Conservation (phyloP, 108 stramenopile genomes). For the Discostella pseudostelligera region DNA sequence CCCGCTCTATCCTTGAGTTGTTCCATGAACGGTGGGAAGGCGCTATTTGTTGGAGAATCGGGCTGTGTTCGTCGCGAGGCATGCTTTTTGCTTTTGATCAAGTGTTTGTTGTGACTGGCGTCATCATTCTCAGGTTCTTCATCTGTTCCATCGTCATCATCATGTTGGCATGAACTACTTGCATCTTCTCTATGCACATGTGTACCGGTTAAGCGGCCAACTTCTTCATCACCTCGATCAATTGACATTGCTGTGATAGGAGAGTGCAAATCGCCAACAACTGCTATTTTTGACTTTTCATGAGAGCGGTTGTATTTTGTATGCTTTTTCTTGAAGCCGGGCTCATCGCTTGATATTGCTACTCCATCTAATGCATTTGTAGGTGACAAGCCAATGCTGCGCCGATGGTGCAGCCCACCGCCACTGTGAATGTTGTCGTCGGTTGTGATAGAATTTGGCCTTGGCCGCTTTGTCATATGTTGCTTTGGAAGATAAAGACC, state of each 20-base stretch:
- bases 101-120: constrained; percentile 48
- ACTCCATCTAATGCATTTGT: too few relatives aligned
- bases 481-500: neutral
- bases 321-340: neutral
- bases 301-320: neutral
- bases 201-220: neutral
- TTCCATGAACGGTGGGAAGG: constrained; percentile 52
- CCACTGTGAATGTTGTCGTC: constrained; percentile 13
- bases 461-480: neutral
- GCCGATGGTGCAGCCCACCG: constrained; percentile 11
- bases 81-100: neutral
- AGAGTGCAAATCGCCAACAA: constrained; percentile 15
- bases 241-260: constrained; percentile 14
- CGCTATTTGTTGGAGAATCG: neutral
- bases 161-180: neutral
- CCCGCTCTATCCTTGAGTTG: constrained; percentile 70
- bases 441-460: neutral
- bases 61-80: neutral
- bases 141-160: constrained; percentile 18
- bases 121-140: constrained; percentile 31
- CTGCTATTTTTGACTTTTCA: neutral
- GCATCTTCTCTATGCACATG: constrained; percentile 3
- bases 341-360: constrained; percentile 1
- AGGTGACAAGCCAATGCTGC: neutral
- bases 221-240: constrained; percentile 26